Percentiles rank a stretch among this genome's conserved stretches.
Evolutionary conservation across 495 filamentous ascomycete species (phyloP).

Genomic region (Lineolata rhizophorae): DNA sequence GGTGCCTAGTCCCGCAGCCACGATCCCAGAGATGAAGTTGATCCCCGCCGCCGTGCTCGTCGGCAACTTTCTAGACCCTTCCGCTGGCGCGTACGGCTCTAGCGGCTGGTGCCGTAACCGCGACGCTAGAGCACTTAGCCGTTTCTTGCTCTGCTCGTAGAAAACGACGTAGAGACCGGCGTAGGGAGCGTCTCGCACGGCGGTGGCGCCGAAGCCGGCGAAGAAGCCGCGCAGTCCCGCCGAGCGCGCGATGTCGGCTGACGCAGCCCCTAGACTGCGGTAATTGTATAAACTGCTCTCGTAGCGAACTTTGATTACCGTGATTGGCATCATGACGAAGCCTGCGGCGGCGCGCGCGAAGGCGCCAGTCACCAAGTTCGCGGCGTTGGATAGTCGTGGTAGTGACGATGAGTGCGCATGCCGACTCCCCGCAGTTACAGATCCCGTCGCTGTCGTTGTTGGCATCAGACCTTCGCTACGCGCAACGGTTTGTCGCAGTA

Average conservation of each 20-base stretch:
- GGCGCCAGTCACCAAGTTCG: constrained; percentile 71
- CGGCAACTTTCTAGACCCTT: not conserved
- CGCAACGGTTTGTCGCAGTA: constrained; percentile 49
- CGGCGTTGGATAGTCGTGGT: constrained; percentile 62
- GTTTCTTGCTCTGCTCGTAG: constrained; percentile 73
- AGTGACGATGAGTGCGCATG: constrained; percentile 43
- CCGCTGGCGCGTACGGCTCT: not conserved
- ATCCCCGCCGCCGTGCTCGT: constrained; percentile 29
- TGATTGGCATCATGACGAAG: constrained; percentile 87
- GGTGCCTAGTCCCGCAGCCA: constrained; percentile 64
- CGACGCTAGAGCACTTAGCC: constrained; percentile 22
- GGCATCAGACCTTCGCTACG: too few species aligned
- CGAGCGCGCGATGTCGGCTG: constrained; percentile 44
- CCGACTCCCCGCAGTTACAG: not conserved
- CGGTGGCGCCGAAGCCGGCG: constrained; percentile 80
- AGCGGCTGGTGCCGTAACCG: constrained; percentile 1
- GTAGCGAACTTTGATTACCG: constrained; percentile 90
- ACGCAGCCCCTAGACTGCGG: constrained; percentile 48
- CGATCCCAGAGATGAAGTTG: constrained; percentile 61
- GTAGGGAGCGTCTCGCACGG: constrained; percentile 83
- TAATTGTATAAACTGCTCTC: constrained; percentile 74
- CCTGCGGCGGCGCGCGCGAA: constrained; percentile 66
- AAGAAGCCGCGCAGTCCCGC: constrained; percentile 80
- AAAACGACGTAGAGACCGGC: constrained; percentile 86
- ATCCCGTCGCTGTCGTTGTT: too few species aligned